A percentile compares a stretch with the other conserved stretches of the same genome.
These are phyloP conservation scores for Pseudozyma thailandica DNA, from an alignment of 1,284 basidiomycete genomes.

Conservation along the genomic window DNA sequence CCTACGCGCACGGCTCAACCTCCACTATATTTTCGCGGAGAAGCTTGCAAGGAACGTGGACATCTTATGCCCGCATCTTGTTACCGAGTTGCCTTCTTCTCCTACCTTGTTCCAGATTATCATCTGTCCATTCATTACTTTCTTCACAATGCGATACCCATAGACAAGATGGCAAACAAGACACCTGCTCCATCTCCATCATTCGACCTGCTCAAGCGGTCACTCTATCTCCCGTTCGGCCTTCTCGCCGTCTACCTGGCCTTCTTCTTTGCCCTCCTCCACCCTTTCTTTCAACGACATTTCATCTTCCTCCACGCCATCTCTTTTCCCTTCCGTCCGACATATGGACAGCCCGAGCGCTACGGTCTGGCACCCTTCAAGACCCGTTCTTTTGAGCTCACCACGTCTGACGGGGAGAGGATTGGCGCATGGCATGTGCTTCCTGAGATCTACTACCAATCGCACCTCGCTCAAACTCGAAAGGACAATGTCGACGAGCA, in stretches of 20 bases:
- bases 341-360: slow-evolving; percentile 19
- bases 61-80: not conserved
- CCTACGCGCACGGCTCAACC: slow-evolving; percentile 4
- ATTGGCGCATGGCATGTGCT: slow-evolving; percentile 91
- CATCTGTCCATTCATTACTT: not conserved
- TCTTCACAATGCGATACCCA: not conserved
- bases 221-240: slow-evolving; percentile 21
- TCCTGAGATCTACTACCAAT: slow-evolving; percentile 75
- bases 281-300: slow-evolving; percentile 29
- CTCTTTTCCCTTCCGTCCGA: slow-evolving; percentile 45
- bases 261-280: slow-evolving; percentile 44
- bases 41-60: slow-evolving; percentile 14
- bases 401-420: slow-evolving; percentile 79
- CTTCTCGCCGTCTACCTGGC: slow-evolving; percentile 28
- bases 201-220: slow-evolving; percentile 7
- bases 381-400: slow-evolving; percentile 77
- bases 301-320: slow-evolving; percentile 54
- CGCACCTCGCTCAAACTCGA: slow-evolving; percentile 23
- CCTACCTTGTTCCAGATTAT: not conserved
- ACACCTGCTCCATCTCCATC: not conserved
- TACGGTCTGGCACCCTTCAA: slow-evolving; percentile 75
- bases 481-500: slow-evolving; percentile 41
- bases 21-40: slow-evolving; percentile 10
- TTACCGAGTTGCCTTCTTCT: not conserved
- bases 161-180: not conserved